phyloP scores from a whole-genome alignment of 805 yeast genomes.

The Zygosaccharomyces gambellarensis region DNA sequence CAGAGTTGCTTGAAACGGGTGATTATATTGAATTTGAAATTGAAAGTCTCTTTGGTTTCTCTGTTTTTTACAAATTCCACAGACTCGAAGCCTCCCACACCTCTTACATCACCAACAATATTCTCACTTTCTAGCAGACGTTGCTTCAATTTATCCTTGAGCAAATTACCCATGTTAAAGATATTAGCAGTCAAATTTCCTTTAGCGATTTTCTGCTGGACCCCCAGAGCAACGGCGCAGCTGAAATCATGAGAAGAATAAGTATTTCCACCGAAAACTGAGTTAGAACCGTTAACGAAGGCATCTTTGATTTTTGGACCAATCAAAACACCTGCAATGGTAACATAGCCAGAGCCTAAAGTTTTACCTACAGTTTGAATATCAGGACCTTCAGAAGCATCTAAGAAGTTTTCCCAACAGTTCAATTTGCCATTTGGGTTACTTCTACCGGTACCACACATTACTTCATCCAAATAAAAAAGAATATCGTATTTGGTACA shows the following conservation, averaged over 20 bases:
- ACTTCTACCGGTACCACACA: slow-evolving; percentile 54
- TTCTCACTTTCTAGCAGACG: slow-evolving; percentile 31
- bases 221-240: slow-evolving; percentile 44
- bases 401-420: slow-evolving; percentile 45
- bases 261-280: slow-evolving; percentile 44
- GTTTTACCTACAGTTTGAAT: slow-evolving; percentile 47
- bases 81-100: slow-evolving; percentile 57
- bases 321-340: slow-evolving; percentile 44
- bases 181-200: slow-evolving; percentile 40
- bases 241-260: slow-evolving; percentile 46
- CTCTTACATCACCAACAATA: slow-evolving; percentile 57
- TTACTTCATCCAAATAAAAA: slow-evolving; percentile 49
- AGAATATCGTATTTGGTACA: slow-evolving; percentile 50
- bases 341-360: slow-evolving; percentile 45
- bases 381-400: slow-evolving; percentile 41
- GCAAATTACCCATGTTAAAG: slow-evolving; percentile 39
- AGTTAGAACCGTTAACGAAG: slow-evolving; percentile 38
- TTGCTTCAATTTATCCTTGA: slow-evolving; percentile 38
- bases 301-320: slow-evolving; percentile 40
- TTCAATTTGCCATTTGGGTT: slow-evolving; percentile 39
- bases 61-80: slow-evolving; percentile 53
- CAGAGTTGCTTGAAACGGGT: slow-evolving; percentile 33
- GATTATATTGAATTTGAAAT: slow-evolving; percentile 35
- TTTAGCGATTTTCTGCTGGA: slow-evolving; percentile 40
- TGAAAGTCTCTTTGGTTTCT: slow-evolving; percentile 47